Base-by-base conservation (phyloP, 257 asterid genomes). In the Przewalskia tangutica region DNA sequence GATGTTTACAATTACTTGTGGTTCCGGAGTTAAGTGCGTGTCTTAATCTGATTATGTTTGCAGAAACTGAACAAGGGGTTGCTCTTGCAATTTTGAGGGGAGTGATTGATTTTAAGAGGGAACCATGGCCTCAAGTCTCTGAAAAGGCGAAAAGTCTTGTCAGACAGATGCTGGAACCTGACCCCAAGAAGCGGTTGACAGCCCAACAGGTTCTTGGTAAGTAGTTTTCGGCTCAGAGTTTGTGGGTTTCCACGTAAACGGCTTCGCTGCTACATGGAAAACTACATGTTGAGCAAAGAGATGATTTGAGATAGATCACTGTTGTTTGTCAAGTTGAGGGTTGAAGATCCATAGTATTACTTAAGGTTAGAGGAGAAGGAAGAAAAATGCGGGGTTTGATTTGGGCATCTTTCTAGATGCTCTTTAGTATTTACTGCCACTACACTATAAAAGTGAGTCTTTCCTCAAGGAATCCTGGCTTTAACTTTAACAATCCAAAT, bases 21-120 rank as follows among this genome's bases (percentile, higher is more conserved):
- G 2, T 55, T 55, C 54, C 7, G 18, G 65, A 58, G 4, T 34
- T 77, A 56, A 32, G 65, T 78, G 4, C 7, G 11, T 78, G 10
- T 48, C 0, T 50, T 50, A 23, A 50, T 23, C 7, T 50, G 79
- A 73, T 23, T 13, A 0, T 62, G 82, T 46, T 48, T 86, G 85
- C 91, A 95, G 98, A 95, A 90, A 89, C 90, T 56, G 98, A 94
- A 82, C 98, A 95, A 88, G 98, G 98, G 17, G 98, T 95, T 83
- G 98, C 98, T 58, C 89, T 95, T 42, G 94, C 98, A 55, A 95
- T 95, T 81, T 86, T 93, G 54, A 90, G 97, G 84, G 98, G 98
- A 78, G 92, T 90, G 82, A 84, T 92, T 76, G 97, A 93, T 86
- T 95, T 95, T 50, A 92, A 88, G 91, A 93, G 97, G 90, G 98